Evolutionary conservation across 805 yeast species (phyloP), one percentile per base, ranked within the genome.

Genomic region (Pichia insulana): DNA sequence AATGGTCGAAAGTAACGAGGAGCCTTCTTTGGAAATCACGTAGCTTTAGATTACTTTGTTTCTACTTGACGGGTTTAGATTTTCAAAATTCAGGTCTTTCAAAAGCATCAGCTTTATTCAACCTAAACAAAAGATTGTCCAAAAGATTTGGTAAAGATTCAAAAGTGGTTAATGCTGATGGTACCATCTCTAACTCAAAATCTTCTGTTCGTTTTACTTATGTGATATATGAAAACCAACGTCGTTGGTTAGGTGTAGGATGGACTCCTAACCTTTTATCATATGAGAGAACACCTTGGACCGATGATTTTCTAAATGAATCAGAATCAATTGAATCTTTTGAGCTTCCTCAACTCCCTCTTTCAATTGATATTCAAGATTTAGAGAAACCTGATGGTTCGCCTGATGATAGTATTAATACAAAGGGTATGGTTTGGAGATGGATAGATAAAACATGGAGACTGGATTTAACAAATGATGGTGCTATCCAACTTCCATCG

Each of bases 191-290:
- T 11, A 45, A 40, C 25, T 42, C 50, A 15, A 45, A 38, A 34
- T 45, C 45, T 16, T 76, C 79, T 2, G 88, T 86, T 26, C 65
- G 89, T 43, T 92, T 89, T 62, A 89, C 97, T 4, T 90, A 86
- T 62, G 97, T 87, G 2, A 69, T 92, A 10, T 89, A 80, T 61
- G 98, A 90, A 60, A 90, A 90, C 60, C 97, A 90, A 66, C 78
- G 98, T 57, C 79, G 94, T 54, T 90, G 98, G 98, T 70, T 90
- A 32, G 97, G 97, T 12, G 85, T 90, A 53, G 98, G 98, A 11
- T 90, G 98, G 98, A 90, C 97, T 0, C 71, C 94, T 13, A 88
- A 88, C 56, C 70, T 92, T 58, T 70, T 92, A 48, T 81, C 94
- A 39, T 90, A 90, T 58, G 98, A 90, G 64, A 74, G 98, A 57